Evolutionary conservation across 306 rosid genomes (phyloP).

Genomic region (Vachellia collinsii): DNA sequence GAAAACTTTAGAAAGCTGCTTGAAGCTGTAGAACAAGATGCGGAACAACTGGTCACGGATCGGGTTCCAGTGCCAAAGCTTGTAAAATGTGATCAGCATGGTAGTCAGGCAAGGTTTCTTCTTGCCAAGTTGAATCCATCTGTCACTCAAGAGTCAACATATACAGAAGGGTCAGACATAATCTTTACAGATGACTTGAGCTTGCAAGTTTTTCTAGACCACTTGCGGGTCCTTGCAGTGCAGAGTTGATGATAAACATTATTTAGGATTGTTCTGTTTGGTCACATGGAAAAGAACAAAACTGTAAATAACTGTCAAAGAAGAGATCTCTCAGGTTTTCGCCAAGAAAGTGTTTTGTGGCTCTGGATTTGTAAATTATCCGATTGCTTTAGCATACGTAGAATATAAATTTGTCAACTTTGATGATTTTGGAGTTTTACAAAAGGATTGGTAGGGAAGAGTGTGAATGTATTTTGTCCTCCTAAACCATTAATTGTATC

Average conservation of each 20-base stretch:
- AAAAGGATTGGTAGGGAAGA: background rate
- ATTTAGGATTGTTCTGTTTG: slow-evolving; percentile 26
- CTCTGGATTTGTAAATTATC: slow-evolving; percentile 37
- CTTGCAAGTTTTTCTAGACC: slow-evolving; percentile 85
- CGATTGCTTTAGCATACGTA: slow-evolving; percentile 29
- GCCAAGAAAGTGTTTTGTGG: slow-evolving; percentile 20
- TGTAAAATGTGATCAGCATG: slow-evolving; percentile 84
- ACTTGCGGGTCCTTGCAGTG: slow-evolving; percentile 84
- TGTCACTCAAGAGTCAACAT: slow-evolving; percentile 81
- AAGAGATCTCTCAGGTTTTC: slow-evolving; percentile 37
- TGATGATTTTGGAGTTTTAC: slow-evolving; percentile 36
- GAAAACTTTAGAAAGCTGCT: slow-evolving; percentile 80
- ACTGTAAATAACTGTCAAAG: slow-evolving; percentile 46
- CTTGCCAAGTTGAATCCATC: slow-evolving; percentile 94
- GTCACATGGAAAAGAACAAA: background rate
- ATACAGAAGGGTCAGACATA: slow-evolving; percentile 75
- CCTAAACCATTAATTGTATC: too few relatives aligned
- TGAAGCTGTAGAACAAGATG: slow-evolving; percentile 86
- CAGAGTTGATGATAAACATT: slow-evolving; percentile 57
- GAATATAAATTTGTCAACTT: slow-evolving; percentile 32
- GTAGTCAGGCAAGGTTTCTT: slow-evolving; percentile 93
- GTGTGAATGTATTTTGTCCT: background rate
- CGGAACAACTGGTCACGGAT: slow-evolving; percentile 68
- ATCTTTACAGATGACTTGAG: slow-evolving; percentile 91
- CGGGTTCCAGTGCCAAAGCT: slow-evolving; percentile 79